phyloP scores from a whole-genome alignment of 1,139 yeast genomes.

The Pichia sp. region DNA sequence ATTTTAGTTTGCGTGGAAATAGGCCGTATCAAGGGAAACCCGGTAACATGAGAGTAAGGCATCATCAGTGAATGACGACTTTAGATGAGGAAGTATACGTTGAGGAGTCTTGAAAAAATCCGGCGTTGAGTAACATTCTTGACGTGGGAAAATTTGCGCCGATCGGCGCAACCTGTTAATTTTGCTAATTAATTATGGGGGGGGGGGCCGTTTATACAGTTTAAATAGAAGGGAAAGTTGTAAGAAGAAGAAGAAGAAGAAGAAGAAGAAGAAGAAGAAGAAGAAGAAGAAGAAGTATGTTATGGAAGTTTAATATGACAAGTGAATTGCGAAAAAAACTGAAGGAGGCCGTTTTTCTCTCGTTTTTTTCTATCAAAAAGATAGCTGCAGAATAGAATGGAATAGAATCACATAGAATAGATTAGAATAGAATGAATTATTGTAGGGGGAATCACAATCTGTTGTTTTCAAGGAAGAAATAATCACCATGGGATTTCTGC shows the following conservation, averaged over 20 bases:
- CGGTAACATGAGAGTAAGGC: too few relatives aligned
- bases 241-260: neutral
- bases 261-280: neutral
- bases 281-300: neutral
- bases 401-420: neutral
- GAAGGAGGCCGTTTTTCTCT: neutral
- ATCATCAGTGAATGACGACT: too few relatives aligned
- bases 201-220: neutral
- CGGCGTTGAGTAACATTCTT: neutral
- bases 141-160: neutral
- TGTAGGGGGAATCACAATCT: slow-evolving; percentile 35
- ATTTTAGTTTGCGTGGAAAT: slow-evolving; percentile 9
- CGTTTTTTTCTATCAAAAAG: slow-evolving; percentile 1
- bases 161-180: neutral
- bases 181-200: neutral
- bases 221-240: neutral
- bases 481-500: slow-evolving; percentile 86
- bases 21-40: neutral
- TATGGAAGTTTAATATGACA: neutral
- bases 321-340: neutral
- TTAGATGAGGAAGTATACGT: neutral
- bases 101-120: neutral
- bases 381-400: slow-evolving; percentile 2
- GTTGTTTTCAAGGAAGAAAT: slow-evolving; percentile 81
- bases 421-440: slow-evolving; percentile 6